Evolutionary conservation across 306 rosid species (phyloP).

Genomic region (Quillaja saponaria): DNA sequence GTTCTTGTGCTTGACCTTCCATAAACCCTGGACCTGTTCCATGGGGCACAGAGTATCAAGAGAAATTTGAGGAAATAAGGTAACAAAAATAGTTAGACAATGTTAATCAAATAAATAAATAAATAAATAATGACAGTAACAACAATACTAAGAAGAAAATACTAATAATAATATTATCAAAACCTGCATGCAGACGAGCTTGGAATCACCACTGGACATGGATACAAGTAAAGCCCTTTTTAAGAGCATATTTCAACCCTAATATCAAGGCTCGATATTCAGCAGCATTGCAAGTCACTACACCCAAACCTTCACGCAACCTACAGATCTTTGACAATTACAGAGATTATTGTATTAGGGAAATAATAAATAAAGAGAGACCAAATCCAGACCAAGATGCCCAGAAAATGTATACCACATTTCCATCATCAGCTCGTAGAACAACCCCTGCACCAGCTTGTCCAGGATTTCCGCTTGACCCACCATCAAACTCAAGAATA

Average conservation of each 20-base stretch:
- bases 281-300: conserved; percentile 81
- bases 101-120: not conserved
- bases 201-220: conserved; percentile 81
- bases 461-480: conserved; percentile 67
- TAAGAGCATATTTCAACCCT: conserved; percentile 83
- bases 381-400: conserved; percentile 4
- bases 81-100: conserved; percentile 9
- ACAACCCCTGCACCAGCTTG: conserved; percentile 65
- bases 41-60: conserved; percentile 28
- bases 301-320: conserved; percentile 80
- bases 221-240: conserved; percentile 71
- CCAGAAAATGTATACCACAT: conserved; percentile 50
- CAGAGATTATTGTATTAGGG: conserved; percentile 12
- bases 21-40: conserved; percentile 78
- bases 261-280: conserved; percentile 89
- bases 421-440: conserved; percentile 59
- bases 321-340: conserved; percentile 68
- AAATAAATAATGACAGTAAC: not conserved
- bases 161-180: conserved; percentile 9
- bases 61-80: conserved; percentile 24
- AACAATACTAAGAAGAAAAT: not conserved
- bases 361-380: conserved; percentile 21
- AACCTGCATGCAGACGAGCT: conserved; percentile 97
- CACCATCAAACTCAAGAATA: conserved; percentile 58
- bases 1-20: conserved; percentile 74